Evolutionary conservation across 202 grass and related monocot genomes (phyloP).

Genomic region (Saccharum hybrid): DNA sequence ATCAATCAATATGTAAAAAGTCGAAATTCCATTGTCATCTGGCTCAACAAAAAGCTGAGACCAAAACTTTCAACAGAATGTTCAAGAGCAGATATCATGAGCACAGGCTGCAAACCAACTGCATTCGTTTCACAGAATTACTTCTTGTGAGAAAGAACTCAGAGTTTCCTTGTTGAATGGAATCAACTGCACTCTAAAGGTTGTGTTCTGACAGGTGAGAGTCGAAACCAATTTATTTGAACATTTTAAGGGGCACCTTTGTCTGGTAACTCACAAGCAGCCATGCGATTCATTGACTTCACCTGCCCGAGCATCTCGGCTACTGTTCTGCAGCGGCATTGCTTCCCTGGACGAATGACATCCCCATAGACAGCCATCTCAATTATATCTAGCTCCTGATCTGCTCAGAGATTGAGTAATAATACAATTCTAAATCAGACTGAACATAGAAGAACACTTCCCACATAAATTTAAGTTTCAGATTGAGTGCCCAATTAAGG

Average conservation of each 20-base stretch:
- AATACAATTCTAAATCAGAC: not conserved
- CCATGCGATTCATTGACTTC: conserved; percentile 70
- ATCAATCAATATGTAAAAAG: not conserved
- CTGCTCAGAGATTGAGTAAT: conserved; percentile 46
- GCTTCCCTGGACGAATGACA: conserved; percentile 83
- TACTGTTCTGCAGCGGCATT: conserved; percentile 80
- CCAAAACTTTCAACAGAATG: not conserved
- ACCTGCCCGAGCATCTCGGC: conserved; percentile 87
- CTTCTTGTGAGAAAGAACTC: not conserved
- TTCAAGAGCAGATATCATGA: not conserved
- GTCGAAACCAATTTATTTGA: not conserved
- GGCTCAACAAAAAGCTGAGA: not conserved
- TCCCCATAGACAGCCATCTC: conserved; percentile 96
- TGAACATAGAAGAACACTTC: not conserved
- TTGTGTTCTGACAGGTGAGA: not conserved
- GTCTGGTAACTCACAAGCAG: conserved; percentile 74
- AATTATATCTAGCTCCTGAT: conserved; percentile 87
- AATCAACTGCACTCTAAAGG: not conserved
- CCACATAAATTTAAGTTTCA: not conserved
- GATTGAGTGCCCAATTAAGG: not conserved
- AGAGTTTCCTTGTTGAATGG: not conserved
- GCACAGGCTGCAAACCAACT: not conserved
- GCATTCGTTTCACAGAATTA: not conserved
- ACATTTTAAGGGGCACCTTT: conserved; percentile 46
- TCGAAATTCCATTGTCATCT: not conserved